Evolutionary conservation across 2,329 filamentous ascomycete genomes (phyloP), one percentile per base, ranked within the genome.

Genomic region (Beauveria caledonica): DNA sequence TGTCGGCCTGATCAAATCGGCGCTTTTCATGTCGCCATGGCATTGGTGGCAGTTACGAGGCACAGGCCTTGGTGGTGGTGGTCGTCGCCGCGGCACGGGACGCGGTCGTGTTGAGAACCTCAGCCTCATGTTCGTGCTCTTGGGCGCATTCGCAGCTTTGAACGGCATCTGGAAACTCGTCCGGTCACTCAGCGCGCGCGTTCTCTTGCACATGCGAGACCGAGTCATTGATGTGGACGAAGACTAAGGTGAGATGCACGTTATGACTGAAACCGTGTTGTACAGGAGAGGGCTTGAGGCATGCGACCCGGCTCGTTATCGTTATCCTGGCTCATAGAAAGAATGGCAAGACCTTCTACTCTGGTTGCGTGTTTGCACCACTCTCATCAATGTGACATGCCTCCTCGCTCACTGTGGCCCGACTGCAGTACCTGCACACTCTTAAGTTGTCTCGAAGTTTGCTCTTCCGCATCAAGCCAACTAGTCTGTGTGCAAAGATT

Each of bases 401-500:
- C 13, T 2, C 19, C 7, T 39, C 4, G 10, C 3, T 33, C 23
- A 23, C 21, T 51, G 56, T 58, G 36, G 56, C 36, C n/a, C 36
- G 21, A 21, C 56, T 10, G 44, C 39, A 48, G 46, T 58, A 68
- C 73, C 73, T 89, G 91, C 91, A 93, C 89, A 88, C 89, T 89
- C 88, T 96, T 96, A 89, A 96, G 92, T 94, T 96, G 90, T 84
- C 90, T 92, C 83, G 83, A 85, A 77, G 76, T 73, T 80, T 79
- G 71, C 80, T 83, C 78, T 77, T 82, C 88, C 83, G 83, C 93
- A 86, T 86, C 84, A 85, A 92, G 90, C 86, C 88, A 86, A 94
- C 92, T 86, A 94, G 92, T 96, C 92, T 89, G 85, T 86, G 88
- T 95, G 92, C 92, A 90, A 80, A 96, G 81, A 96, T 82, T 62